phyloP scores from a whole-genome alignment of 768 basidiomycete genomes.

The Pleurotus tuber-regium region DNA sequence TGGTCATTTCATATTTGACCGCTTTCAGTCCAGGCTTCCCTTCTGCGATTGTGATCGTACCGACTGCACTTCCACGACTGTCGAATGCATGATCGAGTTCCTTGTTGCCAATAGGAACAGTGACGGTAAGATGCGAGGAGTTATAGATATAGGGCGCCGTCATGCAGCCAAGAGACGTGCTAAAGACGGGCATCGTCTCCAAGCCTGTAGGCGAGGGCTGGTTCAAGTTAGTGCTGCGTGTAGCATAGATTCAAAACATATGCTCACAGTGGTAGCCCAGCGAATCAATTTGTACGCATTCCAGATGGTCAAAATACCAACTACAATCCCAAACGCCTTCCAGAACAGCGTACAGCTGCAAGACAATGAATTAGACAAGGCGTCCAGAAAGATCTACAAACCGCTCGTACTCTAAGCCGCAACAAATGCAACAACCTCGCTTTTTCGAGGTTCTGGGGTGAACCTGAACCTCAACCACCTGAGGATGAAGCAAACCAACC shows the following conservation, averaged over 20 bases:
- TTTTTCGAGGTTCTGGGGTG: constrained; percentile 30
- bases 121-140: constrained; percentile 32
- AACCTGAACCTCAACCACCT: constrained; percentile 12
- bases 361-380: neutral
- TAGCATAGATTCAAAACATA: neutral
- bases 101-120: constrained; percentile 33
- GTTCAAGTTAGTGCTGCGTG: neutral
- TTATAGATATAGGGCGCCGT: constrained; percentile 45
- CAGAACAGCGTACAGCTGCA: constrained; percentile 51
- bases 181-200: constrained; percentile 55
- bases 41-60: constrained; percentile 48
- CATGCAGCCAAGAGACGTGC: constrained; percentile 49
- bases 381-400: neutral
- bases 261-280: constrained; percentile 47
- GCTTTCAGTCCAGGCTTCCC: constrained; percentile 38
- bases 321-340: constrained; percentile 54
- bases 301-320: constrained; percentile 37
- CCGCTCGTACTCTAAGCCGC: constrained; percentile 43
- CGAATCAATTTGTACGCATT: constrained; percentile 39
- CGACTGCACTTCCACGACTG: constrained; percentile 44
- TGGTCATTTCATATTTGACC: constrained; percentile 46
- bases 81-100: constrained; percentile 44
- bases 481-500: constrained; percentile 27
- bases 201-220: constrained; percentile 50
- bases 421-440: constrained; percentile 47